Evolutionary conservation across 768 basidiomycete species (phyloP), one percentile per base, ranked within the genome.

Genomic region (Exsudoporus frostii): DNA sequence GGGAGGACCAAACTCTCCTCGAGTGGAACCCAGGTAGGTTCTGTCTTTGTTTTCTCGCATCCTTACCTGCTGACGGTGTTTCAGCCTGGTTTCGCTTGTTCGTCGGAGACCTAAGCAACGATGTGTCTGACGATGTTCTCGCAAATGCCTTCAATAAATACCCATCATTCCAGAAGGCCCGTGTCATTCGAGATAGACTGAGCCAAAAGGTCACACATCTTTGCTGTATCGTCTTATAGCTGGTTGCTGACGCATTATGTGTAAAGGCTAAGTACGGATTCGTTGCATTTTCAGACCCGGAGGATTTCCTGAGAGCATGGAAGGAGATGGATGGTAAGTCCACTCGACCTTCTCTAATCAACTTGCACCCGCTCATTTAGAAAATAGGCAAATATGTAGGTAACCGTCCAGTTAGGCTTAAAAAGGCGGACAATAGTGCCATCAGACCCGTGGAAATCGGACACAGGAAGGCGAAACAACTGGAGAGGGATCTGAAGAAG

Each of bases 291-390:
- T 92, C 90, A 40, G 97, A 98, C 65, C 97, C 97, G 0, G 97
- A 99, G 72, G 97, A 99, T 69, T 98, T 98, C 71, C 70, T 99
- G 51, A 95, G 85, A 67, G 96, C 96, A 17, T 99, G 96, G 96
- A 98, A 98, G 69, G 95, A 98, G 71, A 98, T 97, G 95, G 94
- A 98, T 70, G 96, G 95, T 91, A 61, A 33, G 88, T 68, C 1
- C 39, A 37, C 4, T 46, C 30, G 1, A 48, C 29, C 29, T 49
- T 51, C 10, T 41, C 5, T 13, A 3, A 25, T 22, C 27, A 13
- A 9, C 15, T 45, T 41, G 25, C 47, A 32, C 27, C 36, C 47
- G 46, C 15, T 60, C 34, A 63, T 45, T 30, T 37, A 17, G 34
- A 25, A 14, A 37, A 73, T 43, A 86, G 95, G 95, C 57, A 98